Evolutionary conservation across 805 yeast genomes (phyloP).

Genomic region (Scheffersomyces amazonensis): DNA sequence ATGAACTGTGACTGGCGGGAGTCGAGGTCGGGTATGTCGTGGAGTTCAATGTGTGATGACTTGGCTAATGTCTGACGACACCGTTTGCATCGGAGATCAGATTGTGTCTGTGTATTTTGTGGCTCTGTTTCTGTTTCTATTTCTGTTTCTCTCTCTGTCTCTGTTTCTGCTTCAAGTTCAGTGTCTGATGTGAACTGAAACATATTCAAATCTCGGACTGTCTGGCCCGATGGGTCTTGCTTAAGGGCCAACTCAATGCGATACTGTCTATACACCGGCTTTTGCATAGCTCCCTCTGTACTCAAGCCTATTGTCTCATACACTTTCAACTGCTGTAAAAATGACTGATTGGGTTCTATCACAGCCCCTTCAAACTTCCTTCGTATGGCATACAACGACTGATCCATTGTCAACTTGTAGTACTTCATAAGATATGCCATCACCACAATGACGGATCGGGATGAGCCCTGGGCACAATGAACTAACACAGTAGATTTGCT

Average conservation of each 20-base stretch:
- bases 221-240: slow-evolving; percentile 41
- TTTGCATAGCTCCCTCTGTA: slow-evolving; percentile 19
- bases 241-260: slow-evolving; percentile 19
- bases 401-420: slow-evolving; percentile 53
- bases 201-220: slow-evolving; percentile 20
- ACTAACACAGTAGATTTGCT: slow-evolving; percentile 44
- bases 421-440: slow-evolving; percentile 49
- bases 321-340: slow-evolving; percentile 66
- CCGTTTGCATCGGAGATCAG: slow-evolving; percentile 68
- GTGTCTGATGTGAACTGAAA: slow-evolving; percentile 13
- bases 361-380: slow-evolving; percentile 57
- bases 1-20: slow-evolving; percentile 66
- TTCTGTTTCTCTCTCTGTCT: slow-evolving; percentile 1
- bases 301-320: slow-evolving; percentile 43
- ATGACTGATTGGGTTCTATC: slow-evolving; percentile 66
- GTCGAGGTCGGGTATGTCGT: slow-evolving; percentile 62
- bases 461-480: slow-evolving; percentile 53
- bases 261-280: slow-evolving; percentile 23
- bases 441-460: slow-evolving; percentile 46
- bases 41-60: slow-evolving; percentile 59
- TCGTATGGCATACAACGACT: slow-evolving; percentile 74
- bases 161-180: slow-evolving; percentile 3
- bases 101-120: slow-evolving; percentile 11
- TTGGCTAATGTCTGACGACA: slow-evolving; percentile 74
- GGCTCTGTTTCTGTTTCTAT: slow-evolving; percentile 4